These are phyloP conservation scores for Penicillium rolfsii DNA, from an alignment of 2,329 filamentous ascomycete genomes.

Conservation along the genomic window DNA sequence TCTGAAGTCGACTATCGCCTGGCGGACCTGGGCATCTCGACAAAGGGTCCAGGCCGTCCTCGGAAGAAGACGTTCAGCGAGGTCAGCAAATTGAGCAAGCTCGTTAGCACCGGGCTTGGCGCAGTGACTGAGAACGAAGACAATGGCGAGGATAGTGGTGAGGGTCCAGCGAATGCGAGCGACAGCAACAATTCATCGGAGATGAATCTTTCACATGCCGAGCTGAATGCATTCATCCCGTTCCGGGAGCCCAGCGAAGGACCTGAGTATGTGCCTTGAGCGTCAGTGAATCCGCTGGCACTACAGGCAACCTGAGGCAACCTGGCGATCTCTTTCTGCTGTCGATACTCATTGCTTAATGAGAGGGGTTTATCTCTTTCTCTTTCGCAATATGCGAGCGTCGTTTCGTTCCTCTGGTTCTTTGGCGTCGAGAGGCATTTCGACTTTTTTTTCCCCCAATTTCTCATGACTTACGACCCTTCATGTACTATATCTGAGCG, in stretches of 20 bases:
- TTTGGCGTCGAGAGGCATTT: neutral
- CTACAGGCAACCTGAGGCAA: neutral
- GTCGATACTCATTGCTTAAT: neutral
- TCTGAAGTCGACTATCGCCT: conserved; percentile 30
- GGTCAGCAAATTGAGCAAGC: conserved; percentile 43
- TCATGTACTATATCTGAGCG: neutral
- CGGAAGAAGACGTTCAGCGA: conserved; percentile 30
- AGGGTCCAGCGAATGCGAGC: conserved; percentile 1
- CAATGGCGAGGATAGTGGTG: conserved; percentile 12
- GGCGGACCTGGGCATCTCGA: conserved; percentile 33
- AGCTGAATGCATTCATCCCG: conserved; percentile 14
- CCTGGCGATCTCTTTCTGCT: neutral
- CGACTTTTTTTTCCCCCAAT: neutral
- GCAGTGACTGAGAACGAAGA: conserved; percentile 16
- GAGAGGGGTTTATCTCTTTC: neutral
- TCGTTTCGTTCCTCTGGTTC: too few relatives aligned
- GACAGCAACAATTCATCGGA: conserved; percentile 16
- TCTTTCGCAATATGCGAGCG: neutral
- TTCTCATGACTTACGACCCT: neutral
- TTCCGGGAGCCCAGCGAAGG: conserved; percentile 10
- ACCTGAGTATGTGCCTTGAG: neutral
- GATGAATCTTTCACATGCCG: conserved; percentile 11
- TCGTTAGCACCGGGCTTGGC: conserved; percentile 44
- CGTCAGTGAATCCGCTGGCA: neutral
- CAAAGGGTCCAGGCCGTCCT: conserved; percentile 8